Conservation (phyloP, 192 early-diverging fungal genomes). For the Linderina pennispora region DNA sequence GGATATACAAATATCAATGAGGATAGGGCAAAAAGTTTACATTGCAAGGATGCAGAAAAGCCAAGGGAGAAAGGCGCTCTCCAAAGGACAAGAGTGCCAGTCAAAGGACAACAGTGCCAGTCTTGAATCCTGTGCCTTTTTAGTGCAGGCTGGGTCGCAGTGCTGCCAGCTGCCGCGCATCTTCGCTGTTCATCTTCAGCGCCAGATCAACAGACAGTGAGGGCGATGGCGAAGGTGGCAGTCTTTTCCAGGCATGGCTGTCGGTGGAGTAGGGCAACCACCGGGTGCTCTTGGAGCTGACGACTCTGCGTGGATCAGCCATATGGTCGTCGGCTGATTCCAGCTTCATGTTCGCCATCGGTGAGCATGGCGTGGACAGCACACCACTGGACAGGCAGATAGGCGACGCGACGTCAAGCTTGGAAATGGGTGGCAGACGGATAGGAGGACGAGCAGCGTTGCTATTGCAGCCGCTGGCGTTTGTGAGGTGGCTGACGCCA, state of each 20-base stretch:
- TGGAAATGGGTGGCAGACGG: constrained; percentile 27
- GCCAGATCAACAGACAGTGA: neutral
- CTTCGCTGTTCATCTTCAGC: constrained; percentile 38
- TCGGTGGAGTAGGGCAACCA: neutral
- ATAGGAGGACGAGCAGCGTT: constrained; percentile 1
- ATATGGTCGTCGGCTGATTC: neutral
- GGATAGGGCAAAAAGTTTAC: too few species aligned
- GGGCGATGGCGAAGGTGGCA: neutral
- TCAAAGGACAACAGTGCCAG: too few species aligned
- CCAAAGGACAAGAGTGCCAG: too few species aligned
- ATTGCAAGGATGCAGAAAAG: too few species aligned
- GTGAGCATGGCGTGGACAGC: too few species aligned
- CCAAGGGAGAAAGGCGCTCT: too few species aligned
- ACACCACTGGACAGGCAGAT: too few species aligned
- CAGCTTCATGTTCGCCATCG: too few species aligned
- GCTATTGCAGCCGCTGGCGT: constrained; percentile 3
- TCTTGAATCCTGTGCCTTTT: too few species aligned
- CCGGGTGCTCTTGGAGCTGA: too few species aligned
- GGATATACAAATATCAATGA: too few species aligned
- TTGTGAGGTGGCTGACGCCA: too few species aligned
- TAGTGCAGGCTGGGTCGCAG: constrained; percentile 32
- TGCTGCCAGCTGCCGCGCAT: constrained; percentile 37
- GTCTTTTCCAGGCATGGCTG: constrained; percentile 1
- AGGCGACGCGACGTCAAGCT: constrained; percentile 5
- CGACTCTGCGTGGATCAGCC: neutral